These are phyloP conservation scores for Tuctoria greenei DNA, from an alignment of 176 grass and related monocot genomes.

Conservation along the genomic window DNA sequence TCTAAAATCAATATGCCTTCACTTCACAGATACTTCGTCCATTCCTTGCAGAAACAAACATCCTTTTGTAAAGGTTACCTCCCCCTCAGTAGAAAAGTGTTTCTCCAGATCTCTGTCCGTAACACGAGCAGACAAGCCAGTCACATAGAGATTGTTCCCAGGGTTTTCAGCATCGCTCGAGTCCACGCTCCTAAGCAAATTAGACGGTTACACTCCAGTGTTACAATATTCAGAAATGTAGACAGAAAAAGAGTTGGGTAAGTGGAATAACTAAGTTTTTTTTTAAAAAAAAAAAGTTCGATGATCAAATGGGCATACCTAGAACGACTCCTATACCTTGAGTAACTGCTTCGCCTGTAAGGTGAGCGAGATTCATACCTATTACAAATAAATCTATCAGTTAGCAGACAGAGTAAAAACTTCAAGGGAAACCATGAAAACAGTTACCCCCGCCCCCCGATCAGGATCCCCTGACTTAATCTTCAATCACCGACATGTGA, in stretches of 20 bases:
- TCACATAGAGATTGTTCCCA: conserved; percentile 73
- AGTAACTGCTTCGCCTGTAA: conserved; percentile 39
- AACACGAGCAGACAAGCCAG: conserved; percentile 55
- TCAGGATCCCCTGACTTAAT: too few species aligned
- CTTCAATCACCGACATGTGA: too few species aligned
- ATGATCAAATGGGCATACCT: conserved; percentile 29
- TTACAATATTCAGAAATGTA: not conserved
- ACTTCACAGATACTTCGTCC: not conserved
- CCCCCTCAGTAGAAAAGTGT: conserved; percentile 53
- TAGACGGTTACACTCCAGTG: not conserved
- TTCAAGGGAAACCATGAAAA: not conserved
- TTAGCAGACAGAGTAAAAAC: too few species aligned
- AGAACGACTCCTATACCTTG: conserved; percentile 63
- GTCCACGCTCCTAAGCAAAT: conserved; percentile 51
- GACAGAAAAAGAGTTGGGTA: not conserved
- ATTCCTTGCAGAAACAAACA: not conserved
- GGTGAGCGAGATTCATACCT: conserved; percentile 41
- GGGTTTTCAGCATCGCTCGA: conserved; percentile 57
- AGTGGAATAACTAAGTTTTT: not conserved
- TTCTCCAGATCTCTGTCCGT: conserved; percentile 55
- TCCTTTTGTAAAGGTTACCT: conserved; percentile 53
- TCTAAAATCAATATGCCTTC: not conserved
- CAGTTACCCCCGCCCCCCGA: too few species aligned
- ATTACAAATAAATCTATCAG: not conserved
- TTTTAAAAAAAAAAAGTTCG: not conserved